Base-by-base conservation (phyloP, 192 early-diverging fungal species). In the Podila epigama region DNA sequence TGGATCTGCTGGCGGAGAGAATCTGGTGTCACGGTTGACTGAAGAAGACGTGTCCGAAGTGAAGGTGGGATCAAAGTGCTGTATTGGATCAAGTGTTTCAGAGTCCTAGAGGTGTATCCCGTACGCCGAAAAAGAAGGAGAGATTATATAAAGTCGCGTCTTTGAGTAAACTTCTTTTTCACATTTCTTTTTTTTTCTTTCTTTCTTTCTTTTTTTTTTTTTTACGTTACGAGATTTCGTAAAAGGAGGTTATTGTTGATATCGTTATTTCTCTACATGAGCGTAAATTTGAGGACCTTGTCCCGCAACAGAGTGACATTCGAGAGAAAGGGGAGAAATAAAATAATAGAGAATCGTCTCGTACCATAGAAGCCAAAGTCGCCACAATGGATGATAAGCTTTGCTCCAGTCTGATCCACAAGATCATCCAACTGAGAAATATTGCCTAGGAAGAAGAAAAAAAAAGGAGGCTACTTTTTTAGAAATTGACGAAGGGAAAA, bases 291-390 rank as follows among this genome's bases (percentile, higher is more conserved):
- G n/a, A n/a, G n/a, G n/a, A n/a, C n/a, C n/a, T n/a, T n/a, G n/a
- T n/a, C n/a, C n/a, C n/a, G n/a, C n/a, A n/a, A n/a, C n/a, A n/a
- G n/a, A n/a, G n/a, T n/a, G n/a, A n/a, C n/a, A n/a, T n/a, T n/a
- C n/a, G n/a, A n/a, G n/a, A n/a, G n/a, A 32, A 55, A 4, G 10
- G 16, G 29, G 4, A 27, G 11, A 22, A 58, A 7, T 7, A 53
- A 5, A 36, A 53, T 25, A 68, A 33, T 27, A 53, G 25, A 35
- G 7, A 60, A 25, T 33, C 7, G 15, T 6, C 42, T n/a, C 33
- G 57, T 72, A 86, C 87, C 87, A 75, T 87, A 89, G 54, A 89
- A 89, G 31, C 85, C 85, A 63, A 89, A 89, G 67, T 89, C 87
- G 28, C 87, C 87, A 25, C 85, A 84, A 40, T 89, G 87, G 33